Percentiles rank a stretch among this genome's conserved stretches.
phyloP scores from a whole-genome alignment of 2,329 filamentous ascomycete genomes.

The Cucurbitaria berberidis region DNA sequence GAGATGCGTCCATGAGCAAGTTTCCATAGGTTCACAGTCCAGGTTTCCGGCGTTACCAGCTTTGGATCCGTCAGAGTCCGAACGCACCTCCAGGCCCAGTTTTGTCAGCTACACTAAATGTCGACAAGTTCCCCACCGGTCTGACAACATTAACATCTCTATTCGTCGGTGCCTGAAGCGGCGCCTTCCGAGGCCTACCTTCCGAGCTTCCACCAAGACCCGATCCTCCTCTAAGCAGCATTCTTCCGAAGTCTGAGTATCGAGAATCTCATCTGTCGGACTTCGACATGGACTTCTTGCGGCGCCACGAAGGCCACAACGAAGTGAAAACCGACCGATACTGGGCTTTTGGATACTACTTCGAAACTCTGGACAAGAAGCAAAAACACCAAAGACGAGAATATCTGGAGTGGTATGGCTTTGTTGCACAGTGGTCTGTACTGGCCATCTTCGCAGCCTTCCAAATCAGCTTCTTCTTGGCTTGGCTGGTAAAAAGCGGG shows the following conservation, averaged over 20 bases:
- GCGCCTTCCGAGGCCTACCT: background rate
- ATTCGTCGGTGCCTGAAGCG: background rate
- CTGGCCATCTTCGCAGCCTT: constrained; percentile 54
- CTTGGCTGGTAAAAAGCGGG: constrained; percentile 38
- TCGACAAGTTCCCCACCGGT: constrained; percentile 1
- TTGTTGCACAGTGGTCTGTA: constrained; percentile 62
- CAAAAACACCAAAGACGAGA: constrained; percentile 59
- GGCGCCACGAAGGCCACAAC: constrained; percentile 31
- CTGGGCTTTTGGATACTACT: constrained; percentile 57
- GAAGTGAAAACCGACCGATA: constrained; percentile 34
- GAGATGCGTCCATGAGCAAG: constrained; percentile 13
- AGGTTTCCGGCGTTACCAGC: constrained; percentile 7
- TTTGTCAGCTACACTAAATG: constrained; percentile 16
- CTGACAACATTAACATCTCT: background rate
- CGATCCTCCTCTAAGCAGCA: background rate
- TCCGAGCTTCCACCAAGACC: background rate
- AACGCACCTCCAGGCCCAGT: constrained; percentile 10
- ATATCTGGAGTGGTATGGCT: constrained; percentile 61
- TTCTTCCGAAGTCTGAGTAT: background rate
- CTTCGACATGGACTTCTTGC: constrained; percentile 21
- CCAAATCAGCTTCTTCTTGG: constrained; percentile 48
- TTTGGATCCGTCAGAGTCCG: constrained; percentile 8
- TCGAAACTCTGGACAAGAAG: constrained; percentile 57
- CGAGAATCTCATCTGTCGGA: background rate
- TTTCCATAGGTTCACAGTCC: constrained; percentile 17